These are phyloP conservation scores for Tanacetum coccineum DNA, from an alignment of 129 eudicot genomes.

Conservation along the genomic window DNA sequence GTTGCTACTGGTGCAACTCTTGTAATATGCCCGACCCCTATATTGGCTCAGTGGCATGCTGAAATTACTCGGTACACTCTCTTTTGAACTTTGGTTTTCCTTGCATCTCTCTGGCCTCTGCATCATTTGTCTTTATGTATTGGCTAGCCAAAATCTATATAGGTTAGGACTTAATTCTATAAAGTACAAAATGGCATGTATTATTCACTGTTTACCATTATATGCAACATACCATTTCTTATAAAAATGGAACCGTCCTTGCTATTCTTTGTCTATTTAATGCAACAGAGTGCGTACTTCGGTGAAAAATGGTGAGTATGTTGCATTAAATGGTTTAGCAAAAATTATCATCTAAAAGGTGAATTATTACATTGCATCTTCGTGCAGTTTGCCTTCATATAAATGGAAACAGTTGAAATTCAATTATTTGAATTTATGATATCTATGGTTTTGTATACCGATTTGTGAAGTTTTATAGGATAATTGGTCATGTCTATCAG, in stretches of 20 bases:
- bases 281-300: not conserved
- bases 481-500: not conserved
- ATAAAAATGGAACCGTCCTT: not conserved
- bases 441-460: not conserved
- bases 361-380: not conserved
- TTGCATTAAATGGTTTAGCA: not conserved
- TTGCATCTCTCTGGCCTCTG: constrained; percentile 6
- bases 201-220: constrained; percentile 1
- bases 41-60: constrained; percentile 96
- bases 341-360: not conserved
- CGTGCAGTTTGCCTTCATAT: not conserved
- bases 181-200: not conserved
- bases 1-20: constrained; percentile 90
- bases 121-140: not conserved
- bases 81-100: constrained; percentile 13
- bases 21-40: constrained; percentile 93
- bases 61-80: constrained; percentile 75
- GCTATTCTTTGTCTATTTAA: not conserved
- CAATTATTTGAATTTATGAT: not conserved
- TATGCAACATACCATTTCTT: not conserved
- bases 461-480: not conserved
- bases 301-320: not conserved
- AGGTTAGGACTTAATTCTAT: no score
- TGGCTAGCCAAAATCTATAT: not conserved
- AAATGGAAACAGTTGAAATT: not conserved